Percentiles rank a stretch among this genome's conserved stretches.
phyloP scores from a whole-genome alignment of 2,329 filamentous ascomycete genomes.

The Hypoxylon sp. region DNA sequence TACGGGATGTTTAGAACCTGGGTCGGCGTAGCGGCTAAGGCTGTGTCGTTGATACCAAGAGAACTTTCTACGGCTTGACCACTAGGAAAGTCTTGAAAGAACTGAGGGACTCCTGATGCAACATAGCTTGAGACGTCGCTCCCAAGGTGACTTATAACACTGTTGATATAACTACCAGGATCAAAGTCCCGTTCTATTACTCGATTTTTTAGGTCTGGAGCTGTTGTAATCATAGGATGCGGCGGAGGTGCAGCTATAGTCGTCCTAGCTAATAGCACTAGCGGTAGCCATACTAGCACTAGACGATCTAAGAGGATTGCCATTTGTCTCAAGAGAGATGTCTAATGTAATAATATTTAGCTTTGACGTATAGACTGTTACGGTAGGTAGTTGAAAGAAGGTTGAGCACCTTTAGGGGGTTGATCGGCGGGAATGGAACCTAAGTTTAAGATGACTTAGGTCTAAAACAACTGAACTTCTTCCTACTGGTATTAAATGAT shows the following conservation, averaged over 20 bases:
- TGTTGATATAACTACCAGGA: conserved; percentile 65
- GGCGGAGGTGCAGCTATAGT: conserved; percentile 48
- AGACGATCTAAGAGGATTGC: conserved; percentile 26
- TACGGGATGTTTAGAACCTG: conserved; percentile 77
- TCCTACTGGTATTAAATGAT: conserved; percentile 1
- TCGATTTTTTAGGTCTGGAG: conserved; percentile 58
- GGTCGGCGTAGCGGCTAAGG: conserved; percentile 75
- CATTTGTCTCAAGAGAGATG: conserved; percentile 33
- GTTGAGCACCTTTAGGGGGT: background rate
- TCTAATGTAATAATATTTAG: conserved; percentile 3
- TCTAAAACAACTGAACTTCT: conserved; percentile 2
- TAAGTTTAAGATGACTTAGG: background rate
- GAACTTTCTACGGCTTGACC: conserved; percentile 72
- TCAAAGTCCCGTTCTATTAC: conserved; percentile 60
- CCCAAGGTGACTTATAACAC: conserved; percentile 66
- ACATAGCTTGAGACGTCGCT: conserved; percentile 72
- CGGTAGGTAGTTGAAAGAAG: conserved; percentile 10
- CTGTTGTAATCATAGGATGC: conserved; percentile 65
- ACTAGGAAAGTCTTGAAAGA: conserved; percentile 76
- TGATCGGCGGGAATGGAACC: conserved; percentile 7
- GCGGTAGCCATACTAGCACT: conserved; percentile 28
- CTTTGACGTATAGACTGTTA: conserved; percentile 1
- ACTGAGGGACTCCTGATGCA: conserved; percentile 75
- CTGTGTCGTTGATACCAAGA: conserved; percentile 70
- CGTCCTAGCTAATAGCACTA: conserved; percentile 38